Evolutionary conservation across 441 rosid species (phyloP).

Genomic region (Euphorbia corollata): DNA sequence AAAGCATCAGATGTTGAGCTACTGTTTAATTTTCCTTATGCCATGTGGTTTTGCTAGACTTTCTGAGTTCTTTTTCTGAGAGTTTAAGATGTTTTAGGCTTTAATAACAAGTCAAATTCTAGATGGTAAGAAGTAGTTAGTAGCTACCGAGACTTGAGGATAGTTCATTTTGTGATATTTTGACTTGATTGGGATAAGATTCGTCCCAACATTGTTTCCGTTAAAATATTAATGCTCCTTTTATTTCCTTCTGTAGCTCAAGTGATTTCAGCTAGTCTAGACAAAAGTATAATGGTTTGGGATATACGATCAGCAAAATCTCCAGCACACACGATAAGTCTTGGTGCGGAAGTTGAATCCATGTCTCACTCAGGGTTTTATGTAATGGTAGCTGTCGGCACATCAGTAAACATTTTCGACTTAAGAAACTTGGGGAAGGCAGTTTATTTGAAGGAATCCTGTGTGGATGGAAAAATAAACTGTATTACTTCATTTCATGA

Average conservation of each 20-base stretch:
- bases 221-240: not conserved
- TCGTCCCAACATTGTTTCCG: not conserved
- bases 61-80: not conserved
- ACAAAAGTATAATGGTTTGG: constrained; percentile 59
- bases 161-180: not conserved
- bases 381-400: constrained; percentile 55
- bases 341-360: constrained; percentile 51
- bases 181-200: not conserved
- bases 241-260: constrained; percentile 38
- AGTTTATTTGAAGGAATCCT: constrained; percentile 41
- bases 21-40: not conserved
- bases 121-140: not conserved
- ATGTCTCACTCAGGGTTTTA: constrained; percentile 55
- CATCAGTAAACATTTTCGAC: constrained; percentile 52
- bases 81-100: not conserved
- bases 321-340: constrained; percentile 24
- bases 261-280: constrained; percentile 60
- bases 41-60: not conserved
- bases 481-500: constrained; percentile 53
- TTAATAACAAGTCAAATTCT: not conserved
- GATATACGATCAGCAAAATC: constrained; percentile 42
- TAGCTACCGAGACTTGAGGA: not conserved
- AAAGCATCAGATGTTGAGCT: not conserved
- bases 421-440: constrained; percentile 53
- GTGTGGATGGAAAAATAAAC: constrained; percentile 45